Evolutionary conservation across 2,329 filamentous ascomycete genomes (phyloP).

Genomic region (Pseudogymnoascus sp.): DNA sequence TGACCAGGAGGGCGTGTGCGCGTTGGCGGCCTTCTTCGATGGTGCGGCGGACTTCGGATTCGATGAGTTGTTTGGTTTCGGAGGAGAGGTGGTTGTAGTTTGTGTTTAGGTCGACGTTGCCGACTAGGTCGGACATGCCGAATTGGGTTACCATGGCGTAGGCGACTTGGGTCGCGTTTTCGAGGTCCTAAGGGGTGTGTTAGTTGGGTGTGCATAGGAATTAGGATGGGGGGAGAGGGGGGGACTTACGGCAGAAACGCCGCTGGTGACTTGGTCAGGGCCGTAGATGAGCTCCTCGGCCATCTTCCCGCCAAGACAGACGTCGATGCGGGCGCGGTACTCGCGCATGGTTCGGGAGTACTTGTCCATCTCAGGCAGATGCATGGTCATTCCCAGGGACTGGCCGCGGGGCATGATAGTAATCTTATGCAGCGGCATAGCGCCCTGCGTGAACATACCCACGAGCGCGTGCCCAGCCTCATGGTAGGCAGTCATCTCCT

Average conservation of each 20-base stretch:
- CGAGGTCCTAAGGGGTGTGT: conserved; percentile 59
- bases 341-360: conserved; percentile 82
- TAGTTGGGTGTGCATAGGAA: not conserved
- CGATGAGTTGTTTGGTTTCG: conserved; percentile 79
- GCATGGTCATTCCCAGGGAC: conserved; percentile 77
- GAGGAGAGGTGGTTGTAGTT: conserved; percentile 77
- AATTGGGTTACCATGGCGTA: conserved; percentile 82
- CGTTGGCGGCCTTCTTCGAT: conserved; percentile 75
- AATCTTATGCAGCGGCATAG: conserved; percentile 84
- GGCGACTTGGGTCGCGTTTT: conserved; percentile 70
- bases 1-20: conserved; percentile 61
- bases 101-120: conserved; percentile 79
- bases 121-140: conserved; percentile 82
- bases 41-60: conserved; percentile 76
- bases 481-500: conserved; percentile 90
- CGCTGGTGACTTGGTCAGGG: conserved; percentile 82
- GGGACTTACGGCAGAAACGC: conserved; percentile 64
- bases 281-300: conserved; percentile 90
- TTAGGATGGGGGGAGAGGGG: not conserved
- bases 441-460: conserved; percentile 67
- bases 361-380: conserved; percentile 85
- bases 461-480: conserved; percentile 94
- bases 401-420: conserved; percentile 90
- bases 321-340: conserved; percentile 71
- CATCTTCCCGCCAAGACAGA: conserved; percentile 77